Percentiles rank a stretch among this genome's conserved stretches.
These are phyloP conservation scores for Globisporangium irregulare DNA, from an alignment of 352 stramenopile genomes.

Conservation along the genomic window DNA sequence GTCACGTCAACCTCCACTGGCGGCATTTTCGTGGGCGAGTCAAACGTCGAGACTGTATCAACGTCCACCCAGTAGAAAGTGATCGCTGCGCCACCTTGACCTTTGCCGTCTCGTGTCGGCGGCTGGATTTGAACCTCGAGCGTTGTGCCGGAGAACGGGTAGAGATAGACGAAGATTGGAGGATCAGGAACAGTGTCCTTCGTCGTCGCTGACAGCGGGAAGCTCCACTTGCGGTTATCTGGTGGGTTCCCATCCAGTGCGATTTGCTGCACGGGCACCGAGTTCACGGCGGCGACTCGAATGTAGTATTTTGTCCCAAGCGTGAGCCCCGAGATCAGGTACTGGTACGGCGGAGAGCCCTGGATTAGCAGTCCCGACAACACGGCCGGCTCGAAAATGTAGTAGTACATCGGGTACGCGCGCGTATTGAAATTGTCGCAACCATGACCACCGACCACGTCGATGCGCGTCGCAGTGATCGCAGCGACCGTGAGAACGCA, in stretches of 20 bases:
- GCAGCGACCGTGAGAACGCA: constrained; percentile 44
- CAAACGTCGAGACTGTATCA: constrained; percentile 72
- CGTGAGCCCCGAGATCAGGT: constrained; percentile 70
- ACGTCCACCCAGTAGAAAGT: constrained; percentile 66
- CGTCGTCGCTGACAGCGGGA: constrained; percentile 61
- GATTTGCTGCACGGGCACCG: constrained; percentile 83
- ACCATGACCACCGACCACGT: constrained; percentile 28
- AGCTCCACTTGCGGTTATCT: constrained; percentile 93
- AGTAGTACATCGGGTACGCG: constrained; percentile 59
- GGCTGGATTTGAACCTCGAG: constrained; percentile 80
- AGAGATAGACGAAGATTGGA: constrained; percentile 52
- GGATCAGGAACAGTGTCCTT: constrained; percentile 82
- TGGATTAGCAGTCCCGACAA: constrained; percentile 59
- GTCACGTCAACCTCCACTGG: constrained; percentile 38
- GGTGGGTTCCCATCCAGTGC: constrained; percentile 68
- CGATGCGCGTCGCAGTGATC: constrained; percentile 21
- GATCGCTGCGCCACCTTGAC: constrained; percentile 36
- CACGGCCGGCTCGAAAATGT: constrained; percentile 42
- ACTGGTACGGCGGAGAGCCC: constrained; percentile 79
- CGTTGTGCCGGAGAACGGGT: constrained; percentile 51
- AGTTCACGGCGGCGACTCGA: constrained; percentile 89
- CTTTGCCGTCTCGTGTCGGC: constrained; percentile 61
- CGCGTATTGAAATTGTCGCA: constrained; percentile 50
- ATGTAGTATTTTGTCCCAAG: constrained; percentile 87
- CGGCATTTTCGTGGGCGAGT: constrained; percentile 42